Evolutionary conservation across 2,329 filamentous ascomycete genomes (phyloP).

Genomic region (Fusarium sp.): DNA sequence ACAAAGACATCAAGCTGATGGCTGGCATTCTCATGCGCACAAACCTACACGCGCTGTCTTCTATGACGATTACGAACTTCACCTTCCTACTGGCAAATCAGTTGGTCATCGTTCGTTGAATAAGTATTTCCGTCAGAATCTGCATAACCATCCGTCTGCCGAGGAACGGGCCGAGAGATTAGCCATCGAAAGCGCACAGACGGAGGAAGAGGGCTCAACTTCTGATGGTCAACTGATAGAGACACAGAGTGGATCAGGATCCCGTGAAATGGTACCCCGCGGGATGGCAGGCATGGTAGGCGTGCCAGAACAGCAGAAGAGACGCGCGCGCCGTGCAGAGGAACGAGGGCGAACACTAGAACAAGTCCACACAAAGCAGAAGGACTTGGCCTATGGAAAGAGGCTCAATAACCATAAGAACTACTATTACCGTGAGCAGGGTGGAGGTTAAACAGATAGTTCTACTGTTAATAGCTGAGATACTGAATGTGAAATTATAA

Average conservation of each 20-base stretch:
- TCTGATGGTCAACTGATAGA: slow-evolving; percentile 51
- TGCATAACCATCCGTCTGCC: slow-evolving; percentile 83
- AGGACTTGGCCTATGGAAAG: slow-evolving; percentile 78
- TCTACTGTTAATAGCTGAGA: too few relatives aligned
- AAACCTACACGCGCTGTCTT: slow-evolving; percentile 81
- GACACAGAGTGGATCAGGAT: slow-evolving; percentile 57
- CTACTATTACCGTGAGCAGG: slow-evolving; percentile 65
- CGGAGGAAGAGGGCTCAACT: slow-evolving; percentile 49
- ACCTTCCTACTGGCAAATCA: slow-evolving; percentile 88
- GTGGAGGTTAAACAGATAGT: slow-evolving; percentile 55
- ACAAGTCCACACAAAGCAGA: slow-evolving; percentile 70
- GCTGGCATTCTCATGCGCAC: slow-evolving; percentile 86
- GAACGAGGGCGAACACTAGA: slow-evolving; percentile 76
- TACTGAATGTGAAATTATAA: neutral
- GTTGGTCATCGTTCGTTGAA: slow-evolving; percentile 91
- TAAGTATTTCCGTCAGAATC: slow-evolving; percentile 92
- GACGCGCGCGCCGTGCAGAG: slow-evolving; percentile 73
- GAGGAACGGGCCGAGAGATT: slow-evolving; percentile 80
- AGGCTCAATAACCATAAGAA: slow-evolving; percentile 79
- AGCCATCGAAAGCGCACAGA: slow-evolving; percentile 64
- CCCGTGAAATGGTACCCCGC: slow-evolving; percentile 71
- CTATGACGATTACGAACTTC: slow-evolving; percentile 92
- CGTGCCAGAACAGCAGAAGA: slow-evolving; percentile 80
- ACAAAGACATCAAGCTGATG: slow-evolving; percentile 79
- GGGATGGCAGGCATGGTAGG: slow-evolving; percentile 83